phyloP scores from a whole-genome alignment of 495 filamentous ascomycete genomes.

The Lasiosphaeria hispida region DNA sequence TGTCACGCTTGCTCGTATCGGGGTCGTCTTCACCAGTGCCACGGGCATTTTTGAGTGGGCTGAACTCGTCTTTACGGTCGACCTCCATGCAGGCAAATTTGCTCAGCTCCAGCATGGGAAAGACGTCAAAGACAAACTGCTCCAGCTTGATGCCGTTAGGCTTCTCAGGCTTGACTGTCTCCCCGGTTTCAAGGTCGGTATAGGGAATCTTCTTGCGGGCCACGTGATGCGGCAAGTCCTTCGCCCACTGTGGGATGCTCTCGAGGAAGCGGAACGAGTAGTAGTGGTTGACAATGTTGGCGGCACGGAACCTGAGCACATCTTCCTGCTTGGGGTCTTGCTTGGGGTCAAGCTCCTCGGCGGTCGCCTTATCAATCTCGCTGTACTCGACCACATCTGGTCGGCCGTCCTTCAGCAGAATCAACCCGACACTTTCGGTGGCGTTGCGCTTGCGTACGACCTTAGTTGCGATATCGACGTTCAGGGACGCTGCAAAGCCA shows the following conservation, averaged over 20 bases:
- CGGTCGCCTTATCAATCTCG: conserved; percentile 84
- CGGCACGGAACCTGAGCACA: conserved; percentile 91
- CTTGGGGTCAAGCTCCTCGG: conserved; percentile 84
- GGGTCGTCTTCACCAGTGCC: conserved; percentile 92
- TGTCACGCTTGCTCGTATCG: conserved; percentile 85
- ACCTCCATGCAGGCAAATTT: conserved; percentile 97
- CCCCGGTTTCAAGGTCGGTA: conserved; percentile 70
- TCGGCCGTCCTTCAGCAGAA: conserved; percentile 90
- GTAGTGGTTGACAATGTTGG: conserved; percentile 99
- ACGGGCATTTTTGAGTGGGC: conserved; percentile 91
- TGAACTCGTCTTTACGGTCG: conserved; percentile 96
- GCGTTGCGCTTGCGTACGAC: conserved; percentile 97
- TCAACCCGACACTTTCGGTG: conserved; percentile 93
- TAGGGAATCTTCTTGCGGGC: conserved; percentile 98
- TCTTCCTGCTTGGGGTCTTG: conserved; percentile 78
- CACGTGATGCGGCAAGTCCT: conserved; percentile 89
- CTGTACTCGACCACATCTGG: conserved; percentile 99
- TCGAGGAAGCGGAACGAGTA: conserved; percentile 94
- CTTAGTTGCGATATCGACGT: conserved; percentile 97
- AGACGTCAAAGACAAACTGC: conserved; percentile 99
- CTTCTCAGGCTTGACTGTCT: conserved; percentile 81
- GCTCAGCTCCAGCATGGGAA: conserved; percentile 79
- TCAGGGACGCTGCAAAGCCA: conserved; percentile 82
- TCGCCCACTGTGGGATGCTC: conserved; percentile 79
- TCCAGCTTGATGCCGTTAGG: conserved; percentile 98